Conservation (phyloP, 2,329 filamentous ascomycete species). For the Fusarium heterosporum region DNA sequence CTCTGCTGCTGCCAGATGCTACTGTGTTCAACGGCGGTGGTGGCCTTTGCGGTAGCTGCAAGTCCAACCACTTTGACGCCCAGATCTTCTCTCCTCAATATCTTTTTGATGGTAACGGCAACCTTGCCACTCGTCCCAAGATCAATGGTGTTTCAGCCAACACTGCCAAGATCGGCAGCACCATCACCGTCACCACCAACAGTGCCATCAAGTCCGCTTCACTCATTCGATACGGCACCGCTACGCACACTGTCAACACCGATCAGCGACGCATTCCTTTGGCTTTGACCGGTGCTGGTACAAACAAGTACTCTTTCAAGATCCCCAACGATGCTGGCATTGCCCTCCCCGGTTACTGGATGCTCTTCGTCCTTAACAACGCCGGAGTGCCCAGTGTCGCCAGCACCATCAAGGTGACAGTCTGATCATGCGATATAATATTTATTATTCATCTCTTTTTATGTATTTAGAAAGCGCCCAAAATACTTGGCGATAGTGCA, state of each 20-base stretch:
- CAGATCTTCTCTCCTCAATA: slow-evolving; percentile 39
- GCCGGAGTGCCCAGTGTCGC: slow-evolving; percentile 38
- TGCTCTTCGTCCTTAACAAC: slow-evolving; percentile 38
- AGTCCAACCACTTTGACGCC: slow-evolving; percentile 39
- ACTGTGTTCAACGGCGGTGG: slow-evolving; percentile 34
- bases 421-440: neutral
- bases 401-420: slow-evolving; percentile 32
- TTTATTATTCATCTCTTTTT: neutral
- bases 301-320: slow-evolving; percentile 33
- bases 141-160: slow-evolving; percentile 26
- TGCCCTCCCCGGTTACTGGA: slow-evolving; percentile 40
- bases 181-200: slow-evolving; percentile 24
- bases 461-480: neutral
- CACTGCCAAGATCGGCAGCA: slow-evolving; percentile 28
- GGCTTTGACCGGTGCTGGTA: slow-evolving; percentile 11
- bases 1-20: slow-evolving; percentile 34
- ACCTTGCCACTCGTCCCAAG: slow-evolving; percentile 29
- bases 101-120: slow-evolving; percentile 27
- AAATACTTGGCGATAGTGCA: neutral
- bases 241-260: slow-evolving; percentile 39
- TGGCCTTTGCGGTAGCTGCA: slow-evolving; percentile 30
- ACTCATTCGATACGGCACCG: slow-evolving; percentile 37
- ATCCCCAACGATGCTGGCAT: slow-evolving; percentile 34
- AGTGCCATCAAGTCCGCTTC: slow-evolving; percentile 29
- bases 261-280: slow-evolving; percentile 41